Conservation (phyloP, 2,329 filamentous ascomycete species). For the Pseudogymnoascus sp. region DNA sequence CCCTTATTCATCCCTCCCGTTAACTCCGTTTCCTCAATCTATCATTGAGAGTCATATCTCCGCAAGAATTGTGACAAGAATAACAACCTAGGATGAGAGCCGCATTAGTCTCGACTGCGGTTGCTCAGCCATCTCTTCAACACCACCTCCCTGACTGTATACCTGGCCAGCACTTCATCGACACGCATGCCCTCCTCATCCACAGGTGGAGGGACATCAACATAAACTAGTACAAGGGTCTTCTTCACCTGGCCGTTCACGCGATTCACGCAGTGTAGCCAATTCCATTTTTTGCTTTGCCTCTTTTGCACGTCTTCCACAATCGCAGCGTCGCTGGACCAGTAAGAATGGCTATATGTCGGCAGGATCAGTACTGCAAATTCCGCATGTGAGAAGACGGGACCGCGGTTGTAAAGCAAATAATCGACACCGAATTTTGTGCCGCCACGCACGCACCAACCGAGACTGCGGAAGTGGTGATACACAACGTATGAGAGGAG, state of each 20-base stretch:
- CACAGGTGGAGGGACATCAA: slow-evolving; percentile 72
- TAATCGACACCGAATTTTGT: slow-evolving; percentile 95
- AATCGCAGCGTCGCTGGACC: slow-evolving; percentile 46
- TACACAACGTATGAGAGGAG: slow-evolving; percentile 82
- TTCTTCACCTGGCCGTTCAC: slow-evolving; percentile 88
- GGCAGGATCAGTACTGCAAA: slow-evolving; percentile 83
- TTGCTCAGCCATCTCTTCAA: slow-evolving; percentile 81
- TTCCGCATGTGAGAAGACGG: slow-evolving; percentile 90
- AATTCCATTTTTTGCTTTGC: slow-evolving; percentile 59
- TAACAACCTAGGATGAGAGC: neutral
- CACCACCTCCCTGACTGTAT: slow-evolving; percentile 72
- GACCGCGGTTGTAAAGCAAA: slow-evolving; percentile 86
- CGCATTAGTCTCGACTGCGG: slow-evolving; percentile 44
- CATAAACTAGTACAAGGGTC: slow-evolving; percentile 80
- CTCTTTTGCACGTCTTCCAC: slow-evolving; percentile 45
- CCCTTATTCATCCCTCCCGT: neutral
- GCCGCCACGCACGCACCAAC: slow-evolving; percentile 87
- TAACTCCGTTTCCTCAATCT: neutral
- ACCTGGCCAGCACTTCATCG: slow-evolving; percentile 55
- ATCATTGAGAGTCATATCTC: neutral
- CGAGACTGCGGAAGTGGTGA: slow-evolving; percentile 90
- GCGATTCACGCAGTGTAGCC: slow-evolving; percentile 82
- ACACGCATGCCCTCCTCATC: slow-evolving; percentile 47
- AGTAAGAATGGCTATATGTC: slow-evolving; percentile 67
- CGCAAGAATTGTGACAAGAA: neutral